Base-by-base conservation (phyloP, 1,284 basidiomycete genomes). In the Erythrobasidium hasegawianum region DNA sequence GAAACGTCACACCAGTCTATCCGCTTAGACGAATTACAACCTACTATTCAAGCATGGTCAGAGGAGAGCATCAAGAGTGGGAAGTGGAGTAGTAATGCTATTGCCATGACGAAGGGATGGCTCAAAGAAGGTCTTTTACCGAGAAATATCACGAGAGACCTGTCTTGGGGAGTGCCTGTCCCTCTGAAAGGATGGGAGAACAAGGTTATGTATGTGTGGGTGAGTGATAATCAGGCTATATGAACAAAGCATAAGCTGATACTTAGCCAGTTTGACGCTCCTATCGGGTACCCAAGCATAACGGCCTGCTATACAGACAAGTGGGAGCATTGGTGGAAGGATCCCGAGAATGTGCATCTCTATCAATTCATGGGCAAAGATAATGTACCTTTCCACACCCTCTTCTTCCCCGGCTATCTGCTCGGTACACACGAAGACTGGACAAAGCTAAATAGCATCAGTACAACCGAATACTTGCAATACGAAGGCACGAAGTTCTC, bases 401-500 rank as follows among this genome's bases (percentile, higher is more conserved):
- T 98, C 61, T 92, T 94, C 76, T 98, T 88, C 81, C 96, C 96
- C 11, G 87, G 90, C 8, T 87, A 94, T 70, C 84, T 93, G 73
- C 80, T 97, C 71, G 96, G 87, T 9, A 94, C 96, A 72, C 89
- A 89, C 29, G 85, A 92, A 57, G 80, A 86, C 66, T 99, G 96
- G 95, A 97, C 95, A 39, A 91, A 83, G 77, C 83, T 98, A 4
- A 89, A 97, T 78, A 93, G 97, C 80, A 81, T 99, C 68, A 96
- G 91, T 26, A 92, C 92, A 5, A 97, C 96, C 93, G 93, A 99
- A 78, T 98, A 96, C 77, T 82, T 99, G 67, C 97, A 97, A 76
- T 99, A 98, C 78, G 96, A 98, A 78, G 91, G 91, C 62, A 95
- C 94, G 59, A 99, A 99, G 78, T 99, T 99, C 82, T 96, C 91